Percentiles rank a stretch among this genome's conserved stretches.
phyloP scores from a whole-genome alignment of 441 rosid genomes.

The Daphne laureola region DNA sequence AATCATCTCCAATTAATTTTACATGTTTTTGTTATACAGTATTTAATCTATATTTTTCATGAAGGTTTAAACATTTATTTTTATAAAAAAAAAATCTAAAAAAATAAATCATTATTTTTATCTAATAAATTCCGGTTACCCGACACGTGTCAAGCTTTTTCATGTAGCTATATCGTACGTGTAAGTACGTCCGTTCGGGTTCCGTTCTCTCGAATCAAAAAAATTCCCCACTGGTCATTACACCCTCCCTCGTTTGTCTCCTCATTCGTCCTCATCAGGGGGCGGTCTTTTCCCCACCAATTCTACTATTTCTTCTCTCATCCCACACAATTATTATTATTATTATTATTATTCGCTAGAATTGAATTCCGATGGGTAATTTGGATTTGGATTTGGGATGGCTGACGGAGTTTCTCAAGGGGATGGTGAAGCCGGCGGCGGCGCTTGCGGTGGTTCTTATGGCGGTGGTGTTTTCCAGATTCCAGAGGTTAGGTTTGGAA shows the following conservation, averaged over 20 bases:
- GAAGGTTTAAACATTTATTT: too few species aligned
- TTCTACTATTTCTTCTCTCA: neutral
- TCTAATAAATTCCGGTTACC: too few species aligned
- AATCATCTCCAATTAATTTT: too few species aligned
- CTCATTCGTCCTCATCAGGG: constrained; percentile 11
- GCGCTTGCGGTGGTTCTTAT: constrained; percentile 62
- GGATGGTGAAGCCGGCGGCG: constrained; percentile 75
- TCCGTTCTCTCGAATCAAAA: neutral
- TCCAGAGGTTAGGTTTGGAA: constrained; percentile 60
- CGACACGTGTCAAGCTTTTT: too few species aligned
- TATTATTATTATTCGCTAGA: neutral
- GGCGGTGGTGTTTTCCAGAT: constrained; percentile 52
- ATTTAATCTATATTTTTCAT: too few species aligned
- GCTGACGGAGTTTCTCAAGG: constrained; percentile 41
- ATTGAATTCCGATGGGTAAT: neutral
- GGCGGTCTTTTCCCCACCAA: constrained; percentile 22
- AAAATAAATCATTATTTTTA: too few species aligned
- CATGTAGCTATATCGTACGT: too few species aligned
- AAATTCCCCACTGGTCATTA: too few species aligned
- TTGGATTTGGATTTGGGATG: constrained; percentile 33
- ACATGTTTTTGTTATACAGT: too few species aligned
- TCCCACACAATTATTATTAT: too few species aligned
- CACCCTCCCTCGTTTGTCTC: too few species aligned
- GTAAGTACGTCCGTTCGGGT: constrained; percentile 19
- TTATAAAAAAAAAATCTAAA: too few species aligned